phyloP scores from a whole-genome alignment of 495 filamentous ascomycete genomes.

The Neurospora sp. region DNA sequence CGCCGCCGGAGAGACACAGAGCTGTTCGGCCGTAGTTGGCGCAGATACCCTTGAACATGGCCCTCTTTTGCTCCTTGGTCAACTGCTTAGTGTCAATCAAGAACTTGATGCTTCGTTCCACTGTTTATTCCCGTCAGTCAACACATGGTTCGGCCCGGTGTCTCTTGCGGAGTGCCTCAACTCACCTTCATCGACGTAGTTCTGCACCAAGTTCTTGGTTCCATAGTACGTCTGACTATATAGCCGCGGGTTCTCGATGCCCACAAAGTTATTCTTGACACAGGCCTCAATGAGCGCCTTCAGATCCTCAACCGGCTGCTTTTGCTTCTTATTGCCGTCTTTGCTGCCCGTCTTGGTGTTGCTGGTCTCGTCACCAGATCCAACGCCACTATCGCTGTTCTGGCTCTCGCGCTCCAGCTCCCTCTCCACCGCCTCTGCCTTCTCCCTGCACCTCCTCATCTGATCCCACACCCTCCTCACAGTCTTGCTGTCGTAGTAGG shows the following conservation, averaged over 20 bases:
- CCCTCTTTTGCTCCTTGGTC: conserved; percentile 61
- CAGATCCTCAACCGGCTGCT: conserved; percentile 53
- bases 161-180: not conserved
- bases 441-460: conserved; percentile 48
- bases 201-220: conserved; percentile 85
- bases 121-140: conserved; percentile 16
- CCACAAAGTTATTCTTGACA: conserved; percentile 94
- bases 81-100: conserved; percentile 57
- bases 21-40: conserved; percentile 91
- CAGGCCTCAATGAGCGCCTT: conserved; percentile 72
- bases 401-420: conserved; percentile 14
- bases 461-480: conserved; percentile 65
- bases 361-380: conserved; percentile 13
- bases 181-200: conserved; percentile 72
- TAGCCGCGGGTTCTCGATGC: conserved; percentile 84
- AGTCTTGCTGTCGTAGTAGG: conserved; percentile 86
- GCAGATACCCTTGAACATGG: conserved; percentile 77
- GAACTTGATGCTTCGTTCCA: conserved; percentile 53
- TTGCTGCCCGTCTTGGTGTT: conserved; percentile 15
- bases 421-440: conserved; percentile 45
- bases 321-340: conserved; percentile 24
- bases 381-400: conserved; percentile 2
- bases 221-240: conserved; percentile 96
- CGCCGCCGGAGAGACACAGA: conserved; percentile 87
- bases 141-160: conserved; percentile 17